Percentiles rank a stretch among this genome's conserved stretches.
Conservation (phyloP, 441 rosid genomes). For the Jatropha multifida region DNA sequence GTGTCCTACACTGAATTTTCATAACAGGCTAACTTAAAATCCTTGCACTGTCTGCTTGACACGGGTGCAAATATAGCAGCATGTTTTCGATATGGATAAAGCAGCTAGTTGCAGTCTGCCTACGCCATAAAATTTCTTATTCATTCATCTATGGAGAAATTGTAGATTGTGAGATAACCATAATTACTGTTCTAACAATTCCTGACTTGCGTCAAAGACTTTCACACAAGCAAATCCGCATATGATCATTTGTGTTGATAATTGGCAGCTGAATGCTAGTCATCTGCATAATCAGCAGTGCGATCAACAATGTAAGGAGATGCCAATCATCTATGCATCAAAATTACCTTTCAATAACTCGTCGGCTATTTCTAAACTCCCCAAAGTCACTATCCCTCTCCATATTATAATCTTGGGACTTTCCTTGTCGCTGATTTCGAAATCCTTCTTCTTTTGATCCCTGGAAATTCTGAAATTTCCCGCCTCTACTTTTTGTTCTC, state of each 20-base stretch:
- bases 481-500: conserved; percentile 22
- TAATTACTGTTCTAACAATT: background rate
- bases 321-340: background rate
- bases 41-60: background rate
- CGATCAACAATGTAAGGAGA: background rate
- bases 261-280: background rate
- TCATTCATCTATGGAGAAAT: background rate
- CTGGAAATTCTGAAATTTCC: conserved; percentile 20
- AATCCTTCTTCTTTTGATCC: conserved; percentile 31
- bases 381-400: conserved; percentile 22
- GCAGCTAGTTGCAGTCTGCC: background rate
- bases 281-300: background rate
- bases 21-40: background rate
- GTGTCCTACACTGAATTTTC: background rate
- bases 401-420: conserved; percentile 18
- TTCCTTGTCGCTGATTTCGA: conserved; percentile 23
- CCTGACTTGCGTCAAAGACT: background rate
- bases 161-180: background rate
- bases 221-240: background rate
- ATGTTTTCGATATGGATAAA: background rate
- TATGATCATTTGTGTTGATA: background rate
- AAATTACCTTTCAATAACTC: conserved; percentile 50
- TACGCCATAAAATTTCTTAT: background rate
- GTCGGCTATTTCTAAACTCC: conserved; percentile 48
- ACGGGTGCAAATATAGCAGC: background rate